These are phyloP conservation scores for Aureobasidium vineae DNA, from an alignment of 2,329 filamentous ascomycete species.

Conservation along the genomic window DNA sequence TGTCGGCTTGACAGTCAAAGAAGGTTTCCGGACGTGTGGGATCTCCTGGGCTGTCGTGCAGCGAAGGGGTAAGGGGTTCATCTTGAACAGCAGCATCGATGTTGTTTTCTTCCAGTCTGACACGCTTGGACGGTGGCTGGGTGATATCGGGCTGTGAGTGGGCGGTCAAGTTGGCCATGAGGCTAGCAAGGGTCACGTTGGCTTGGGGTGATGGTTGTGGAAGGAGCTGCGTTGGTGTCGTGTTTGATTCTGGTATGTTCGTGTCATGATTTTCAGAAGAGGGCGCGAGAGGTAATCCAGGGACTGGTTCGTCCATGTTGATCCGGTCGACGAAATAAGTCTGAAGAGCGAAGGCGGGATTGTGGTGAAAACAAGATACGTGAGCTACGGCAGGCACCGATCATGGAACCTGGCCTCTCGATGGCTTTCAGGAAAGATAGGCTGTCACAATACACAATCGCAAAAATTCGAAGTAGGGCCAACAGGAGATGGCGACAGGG, in stretches of 20 bases:
- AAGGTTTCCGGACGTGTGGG: neutral
- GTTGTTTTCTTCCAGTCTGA: neutral
- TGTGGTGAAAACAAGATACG: neutral
- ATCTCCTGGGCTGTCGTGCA: neutral
- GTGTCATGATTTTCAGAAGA: neutral
- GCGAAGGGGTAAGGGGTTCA: neutral
- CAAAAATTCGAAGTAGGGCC: neutral
- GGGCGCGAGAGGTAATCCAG: neutral
- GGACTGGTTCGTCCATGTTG: neutral
- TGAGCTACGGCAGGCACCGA: neutral
- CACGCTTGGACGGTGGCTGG: neutral
- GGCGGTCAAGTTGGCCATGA: neutral
- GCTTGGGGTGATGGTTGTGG: neutral
- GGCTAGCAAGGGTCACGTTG: neutral
- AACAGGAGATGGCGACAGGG: neutral
- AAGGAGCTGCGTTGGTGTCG: neutral
- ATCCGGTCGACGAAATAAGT: neutral
- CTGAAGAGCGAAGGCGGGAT: neutral
- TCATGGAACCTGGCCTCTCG: neutral
- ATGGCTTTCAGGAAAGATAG: neutral
- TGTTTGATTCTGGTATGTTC: neutral
- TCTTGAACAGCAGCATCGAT: neutral
- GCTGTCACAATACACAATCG: neutral
- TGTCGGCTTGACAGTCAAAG: conserved; percentile 1
- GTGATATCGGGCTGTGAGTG: neutral